Evolutionary conservation across 495 filamentous ascomycete species (phyloP).

Genomic region (Neurospora terricola): DNA sequence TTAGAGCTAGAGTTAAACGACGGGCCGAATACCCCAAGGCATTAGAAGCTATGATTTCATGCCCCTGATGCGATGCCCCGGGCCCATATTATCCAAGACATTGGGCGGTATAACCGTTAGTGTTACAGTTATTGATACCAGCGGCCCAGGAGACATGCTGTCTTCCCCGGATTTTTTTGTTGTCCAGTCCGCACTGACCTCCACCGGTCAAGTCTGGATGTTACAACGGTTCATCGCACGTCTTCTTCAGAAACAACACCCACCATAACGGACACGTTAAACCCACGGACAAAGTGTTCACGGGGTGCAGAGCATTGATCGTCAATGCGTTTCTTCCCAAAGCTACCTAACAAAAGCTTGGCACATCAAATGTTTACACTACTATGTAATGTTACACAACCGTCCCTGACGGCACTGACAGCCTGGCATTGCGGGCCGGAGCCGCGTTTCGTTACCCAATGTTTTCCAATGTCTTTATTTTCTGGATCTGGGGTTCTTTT

Average conservation of each 20-base stretch:
- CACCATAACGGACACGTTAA: background rate
- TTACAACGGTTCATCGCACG: background rate
- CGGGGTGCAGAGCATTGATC: background rate
- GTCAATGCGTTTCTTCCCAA: background rate
- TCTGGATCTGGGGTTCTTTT: background rate
- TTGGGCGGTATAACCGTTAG: background rate
- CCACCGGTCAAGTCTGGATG: background rate
- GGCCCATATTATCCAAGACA: background rate
- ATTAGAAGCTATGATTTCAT: background rate
- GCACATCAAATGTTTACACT: background rate
- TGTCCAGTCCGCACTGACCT: background rate
- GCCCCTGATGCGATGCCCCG: background rate
- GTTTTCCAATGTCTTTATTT: background rate
- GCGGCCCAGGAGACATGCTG: background rate
- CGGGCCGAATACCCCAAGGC: too few species aligned
- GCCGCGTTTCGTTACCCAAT: background rate
- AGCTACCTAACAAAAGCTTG: background rate
- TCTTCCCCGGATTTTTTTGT: background rate
- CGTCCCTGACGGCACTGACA: background rate
- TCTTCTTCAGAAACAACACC: background rate
- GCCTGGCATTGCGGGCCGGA: background rate
- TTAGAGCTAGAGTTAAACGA: too few species aligned
- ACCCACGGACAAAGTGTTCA: background rate
- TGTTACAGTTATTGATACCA: background rate
- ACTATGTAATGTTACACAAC: background rate